Conservation (phyloP, 768 basidiomycete genomes). For the Pisolithus albus region DNA sequence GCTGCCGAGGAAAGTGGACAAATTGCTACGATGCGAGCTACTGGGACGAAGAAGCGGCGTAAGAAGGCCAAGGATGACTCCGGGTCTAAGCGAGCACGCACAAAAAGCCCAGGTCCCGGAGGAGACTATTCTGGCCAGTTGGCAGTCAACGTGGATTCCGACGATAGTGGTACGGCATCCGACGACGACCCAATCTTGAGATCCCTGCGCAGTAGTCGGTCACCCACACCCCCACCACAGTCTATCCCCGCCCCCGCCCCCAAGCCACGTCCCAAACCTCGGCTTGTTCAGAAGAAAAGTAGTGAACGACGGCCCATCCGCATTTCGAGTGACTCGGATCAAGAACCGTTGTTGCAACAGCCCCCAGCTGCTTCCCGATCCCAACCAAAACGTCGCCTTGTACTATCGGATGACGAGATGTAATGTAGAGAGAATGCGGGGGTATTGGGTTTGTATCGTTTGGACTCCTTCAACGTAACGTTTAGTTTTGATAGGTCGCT, state of each 20-base stretch:
- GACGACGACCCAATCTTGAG: constrained; percentile 21
- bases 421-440: background rate
- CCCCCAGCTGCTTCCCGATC: constrained; percentile 10
- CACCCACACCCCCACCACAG: constrained; percentile 16
- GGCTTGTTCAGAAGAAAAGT: constrained; percentile 33
- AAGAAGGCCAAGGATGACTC: constrained; percentile 38
- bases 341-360: background rate
- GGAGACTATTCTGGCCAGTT: constrained; percentile 11
- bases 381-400: constrained; percentile 22
- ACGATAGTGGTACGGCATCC: constrained; percentile 11
- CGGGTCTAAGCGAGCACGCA: constrained; percentile 34
- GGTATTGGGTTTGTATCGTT: background rate
- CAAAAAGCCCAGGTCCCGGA: constrained; percentile 4
- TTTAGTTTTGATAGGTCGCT: background rate
- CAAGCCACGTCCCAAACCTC: constrained; percentile 31
- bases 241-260: constrained; percentile 7
- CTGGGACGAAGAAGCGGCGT: constrained; percentile 55
- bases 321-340: constrained; percentile 20
- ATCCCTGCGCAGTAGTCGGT: constrained; percentile 19
- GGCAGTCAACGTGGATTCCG: constrained; percentile 12
- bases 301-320: constrained; percentile 8
- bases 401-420: constrained; percentile 37
- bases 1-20: constrained; percentile 39
- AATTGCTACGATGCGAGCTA: constrained; percentile 37
- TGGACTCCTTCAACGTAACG: background rate